Evolutionary conservation across 495 filamentous ascomycete species (phyloP).

Genomic region (Hypomontagnella submonticulosa): DNA sequence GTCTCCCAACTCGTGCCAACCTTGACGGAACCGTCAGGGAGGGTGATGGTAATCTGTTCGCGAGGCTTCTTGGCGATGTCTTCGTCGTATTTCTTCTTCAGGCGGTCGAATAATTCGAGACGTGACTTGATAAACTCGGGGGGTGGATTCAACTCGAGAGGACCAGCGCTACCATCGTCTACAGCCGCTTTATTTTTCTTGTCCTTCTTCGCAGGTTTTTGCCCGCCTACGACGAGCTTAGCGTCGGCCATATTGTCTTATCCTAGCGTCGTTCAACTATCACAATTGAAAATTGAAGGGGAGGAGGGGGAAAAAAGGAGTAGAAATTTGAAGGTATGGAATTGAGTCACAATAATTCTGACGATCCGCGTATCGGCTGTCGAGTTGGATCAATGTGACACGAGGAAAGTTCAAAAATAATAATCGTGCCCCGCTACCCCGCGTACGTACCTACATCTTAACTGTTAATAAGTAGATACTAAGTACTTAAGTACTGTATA

Average conservation of each 20-base stretch:
- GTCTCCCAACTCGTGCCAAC: slow-evolving; percentile 77
- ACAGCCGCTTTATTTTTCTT: slow-evolving; percentile 60
- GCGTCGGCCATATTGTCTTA: slow-evolving; percentile 40
- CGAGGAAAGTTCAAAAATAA: too few species aligned
- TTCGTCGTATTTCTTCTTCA: slow-evolving; percentile 84
- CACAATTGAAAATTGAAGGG: too few species aligned
- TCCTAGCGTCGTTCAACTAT: too few species aligned
- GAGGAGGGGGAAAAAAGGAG: too few species aligned
- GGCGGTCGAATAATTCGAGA: slow-evolving; percentile 84
- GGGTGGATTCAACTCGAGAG: slow-evolving; percentile 70
- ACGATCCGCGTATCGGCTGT: too few species aligned
- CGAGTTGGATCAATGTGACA: too few species aligned
- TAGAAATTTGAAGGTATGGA: too few species aligned
- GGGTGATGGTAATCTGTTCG: slow-evolving; percentile 73
- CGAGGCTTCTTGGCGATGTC: slow-evolving; percentile 73
- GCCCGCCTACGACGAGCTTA: slow-evolving; percentile 55
- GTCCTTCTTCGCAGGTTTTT: slow-evolving; percentile 60
- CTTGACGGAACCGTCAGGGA: slow-evolving; percentile 70
- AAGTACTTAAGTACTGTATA: too few species aligned
- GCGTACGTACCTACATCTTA: too few species aligned
- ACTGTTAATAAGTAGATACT: too few species aligned
- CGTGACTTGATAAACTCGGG: slow-evolving; percentile 86
- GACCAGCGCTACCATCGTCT: slow-evolving; percentile 49
- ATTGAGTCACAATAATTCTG: too few species aligned
- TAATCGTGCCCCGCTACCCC: too few species aligned